These are phyloP conservation scores for Hanseniaspora hatyaiensis DNA, from an alignment of 805 yeast species.

Conservation along the genomic window DNA sequence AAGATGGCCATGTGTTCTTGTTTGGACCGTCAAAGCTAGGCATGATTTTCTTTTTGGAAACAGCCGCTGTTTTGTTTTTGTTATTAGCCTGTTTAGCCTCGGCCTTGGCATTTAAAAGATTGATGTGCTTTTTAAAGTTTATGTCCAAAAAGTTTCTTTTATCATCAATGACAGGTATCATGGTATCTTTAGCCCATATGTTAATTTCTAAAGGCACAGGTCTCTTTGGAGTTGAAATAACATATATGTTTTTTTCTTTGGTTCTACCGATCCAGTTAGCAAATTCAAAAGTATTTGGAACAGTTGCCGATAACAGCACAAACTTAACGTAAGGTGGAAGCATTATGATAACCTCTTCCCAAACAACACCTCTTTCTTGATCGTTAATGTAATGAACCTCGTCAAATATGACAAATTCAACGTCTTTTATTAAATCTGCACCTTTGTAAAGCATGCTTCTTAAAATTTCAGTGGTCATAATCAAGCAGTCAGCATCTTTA, in stretches of 20 bases:
- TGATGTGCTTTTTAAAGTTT: constrained; percentile 53
- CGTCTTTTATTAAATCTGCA: constrained; percentile 91
- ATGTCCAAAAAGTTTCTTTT: constrained; percentile 54
- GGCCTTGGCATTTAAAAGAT: constrained; percentile 36
- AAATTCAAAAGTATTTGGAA: constrained; percentile 95
- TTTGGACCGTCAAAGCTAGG: constrained; percentile 45
- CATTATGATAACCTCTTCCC: constrained; percentile 99
- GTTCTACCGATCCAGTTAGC: constrained; percentile 99
- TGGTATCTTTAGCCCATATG: constrained; percentile 67
- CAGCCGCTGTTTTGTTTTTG: constrained; percentile 25
- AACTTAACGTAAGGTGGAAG: constrained; percentile 91
- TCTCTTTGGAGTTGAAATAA: constrained; percentile 88
- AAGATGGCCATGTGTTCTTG: constrained; percentile 62
- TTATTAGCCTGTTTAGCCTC: constrained; percentile 29
- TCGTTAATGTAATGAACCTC: constrained; percentile 98
- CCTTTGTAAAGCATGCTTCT: constrained; percentile 94
- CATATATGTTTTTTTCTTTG: constrained; percentile 88
- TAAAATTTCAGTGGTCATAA: constrained; percentile 95
- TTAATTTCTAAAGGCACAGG: constrained; percentile 90
- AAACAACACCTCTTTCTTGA: constrained; percentile 93
- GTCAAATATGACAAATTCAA: constrained; percentile 93
- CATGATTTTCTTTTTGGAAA: constrained; percentile 22
- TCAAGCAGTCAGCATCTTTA: constrained; percentile 88
- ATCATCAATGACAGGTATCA: constrained; percentile 63
- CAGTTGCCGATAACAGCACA: constrained; percentile 87